A percentile compares a stretch with the other conserved stretches of the same genome.
These are phyloP conservation scores for Cyclotella choctawhatcheeana DNA, from an alignment of 108 stramenopile species.

Conservation along the genomic window DNA sequence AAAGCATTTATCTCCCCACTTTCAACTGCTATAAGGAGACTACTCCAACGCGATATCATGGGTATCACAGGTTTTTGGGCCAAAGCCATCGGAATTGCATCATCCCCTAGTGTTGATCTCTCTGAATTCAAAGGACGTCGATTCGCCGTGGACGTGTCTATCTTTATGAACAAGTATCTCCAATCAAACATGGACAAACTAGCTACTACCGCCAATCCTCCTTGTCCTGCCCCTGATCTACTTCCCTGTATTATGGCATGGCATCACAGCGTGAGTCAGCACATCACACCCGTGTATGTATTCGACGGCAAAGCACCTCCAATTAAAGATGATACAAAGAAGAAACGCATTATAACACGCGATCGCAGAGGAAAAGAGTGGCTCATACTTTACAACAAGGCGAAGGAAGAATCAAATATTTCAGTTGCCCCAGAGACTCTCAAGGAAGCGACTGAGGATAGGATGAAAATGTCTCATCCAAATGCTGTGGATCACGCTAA, in stretches of 20 bases:
- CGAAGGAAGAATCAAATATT: background rate
- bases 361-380: background rate
- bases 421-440: background rate
- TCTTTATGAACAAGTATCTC: background rate
- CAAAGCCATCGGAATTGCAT: no score
- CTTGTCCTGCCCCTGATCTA: background rate
- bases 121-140: no score
- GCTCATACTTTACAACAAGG: background rate
- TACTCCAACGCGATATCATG: no score
- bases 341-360: background rate
- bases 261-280: background rate
- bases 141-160: background rate
- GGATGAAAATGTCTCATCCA: slow-evolving; percentile 2
- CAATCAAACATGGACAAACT: background rate
- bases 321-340: background rate
- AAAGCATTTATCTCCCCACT: no score
- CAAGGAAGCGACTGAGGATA: background rate
- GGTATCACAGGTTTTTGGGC: no score
- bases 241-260: background rate
- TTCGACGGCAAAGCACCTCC: background rate
- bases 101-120: no score
- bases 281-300: background rate
- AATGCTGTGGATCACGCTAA: slow-evolving; percentile 7
- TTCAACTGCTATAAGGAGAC: no score
- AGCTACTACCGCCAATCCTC: background rate